Conservation (phyloP, 352 stramenopile genomes). For the Phytophthora melonis region DNA sequence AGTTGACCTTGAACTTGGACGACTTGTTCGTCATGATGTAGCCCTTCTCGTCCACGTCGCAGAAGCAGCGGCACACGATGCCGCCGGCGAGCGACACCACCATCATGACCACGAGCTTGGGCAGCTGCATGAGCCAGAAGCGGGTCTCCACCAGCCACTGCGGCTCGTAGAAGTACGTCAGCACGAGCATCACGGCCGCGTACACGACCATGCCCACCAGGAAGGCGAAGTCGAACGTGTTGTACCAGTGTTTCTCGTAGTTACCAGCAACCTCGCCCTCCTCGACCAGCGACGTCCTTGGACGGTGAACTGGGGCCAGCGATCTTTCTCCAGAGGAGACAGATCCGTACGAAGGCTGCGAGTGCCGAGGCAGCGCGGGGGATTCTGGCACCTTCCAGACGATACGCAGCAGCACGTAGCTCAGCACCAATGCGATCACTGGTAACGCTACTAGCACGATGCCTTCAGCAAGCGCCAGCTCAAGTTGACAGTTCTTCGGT, state of each 20-base stretch:
- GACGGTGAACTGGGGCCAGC: constrained; percentile 35
- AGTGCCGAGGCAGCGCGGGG: constrained; percentile 40
- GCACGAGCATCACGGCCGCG: constrained; percentile 52
- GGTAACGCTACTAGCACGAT: constrained; percentile 48
- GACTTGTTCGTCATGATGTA: constrained; percentile 91
- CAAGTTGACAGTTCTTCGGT: constrained; percentile 39
- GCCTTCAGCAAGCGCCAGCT: constrained; percentile 33
- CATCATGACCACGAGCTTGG: constrained; percentile 82
- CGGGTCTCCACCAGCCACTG: constrained; percentile 51
- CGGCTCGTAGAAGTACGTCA: constrained; percentile 72
- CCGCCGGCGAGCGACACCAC: constrained; percentile 72
- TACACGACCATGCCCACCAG: constrained; percentile 67
- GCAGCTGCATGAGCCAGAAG: constrained; percentile 79
- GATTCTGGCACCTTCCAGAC: constrained; percentile 66
- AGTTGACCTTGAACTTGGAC: constrained; percentile 91
- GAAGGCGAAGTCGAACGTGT: constrained; percentile 74
- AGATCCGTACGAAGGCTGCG: constrained; percentile 47
- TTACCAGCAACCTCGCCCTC: constrained; percentile 72
- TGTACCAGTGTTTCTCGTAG: constrained; percentile 60
- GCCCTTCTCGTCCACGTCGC: constrained; percentile 78
- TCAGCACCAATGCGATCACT: constrained; percentile 56
- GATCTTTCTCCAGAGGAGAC: constrained; percentile 37
- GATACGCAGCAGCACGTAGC: constrained; percentile 70
- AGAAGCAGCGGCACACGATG: constrained; percentile 83
- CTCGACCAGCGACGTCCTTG: constrained; percentile 68